Evolutionary conservation across 441 rosid genomes (phyloP).

Genomic region (Arabidopsis hybrid): DNA sequence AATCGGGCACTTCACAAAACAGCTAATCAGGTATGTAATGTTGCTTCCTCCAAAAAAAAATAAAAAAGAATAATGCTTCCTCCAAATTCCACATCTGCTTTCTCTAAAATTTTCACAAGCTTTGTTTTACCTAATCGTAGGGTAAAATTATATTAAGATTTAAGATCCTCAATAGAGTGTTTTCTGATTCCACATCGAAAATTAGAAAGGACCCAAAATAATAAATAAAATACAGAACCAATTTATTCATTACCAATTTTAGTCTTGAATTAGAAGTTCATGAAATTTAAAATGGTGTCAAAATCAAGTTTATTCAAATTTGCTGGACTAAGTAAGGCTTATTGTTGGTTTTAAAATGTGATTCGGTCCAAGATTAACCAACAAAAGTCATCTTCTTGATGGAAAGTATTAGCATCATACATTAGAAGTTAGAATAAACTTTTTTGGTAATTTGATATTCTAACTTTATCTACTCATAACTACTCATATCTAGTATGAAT

Average conservation of each 20-base stretch:
- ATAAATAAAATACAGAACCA: no score
- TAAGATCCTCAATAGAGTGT: no score
- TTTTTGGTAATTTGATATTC: background rate
- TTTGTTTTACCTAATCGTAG: no score
- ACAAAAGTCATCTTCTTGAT: background rate
- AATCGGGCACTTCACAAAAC: constrained; percentile 85
- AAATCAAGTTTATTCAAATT: no score
- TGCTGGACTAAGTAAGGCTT: no score
- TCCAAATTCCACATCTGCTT: background rate
- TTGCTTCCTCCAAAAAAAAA: background rate
- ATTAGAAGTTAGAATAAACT: background rate
- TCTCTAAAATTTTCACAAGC: background rate
- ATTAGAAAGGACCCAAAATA: no score
- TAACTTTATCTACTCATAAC: background rate
- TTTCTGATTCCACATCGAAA: no score
- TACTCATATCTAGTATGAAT: no score
- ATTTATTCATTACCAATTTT: no score
- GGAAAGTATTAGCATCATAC: background rate
- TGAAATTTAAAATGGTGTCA: background rate
- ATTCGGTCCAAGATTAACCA: background rate
- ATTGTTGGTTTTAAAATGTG: background rate
- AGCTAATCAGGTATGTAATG: constrained; percentile 62
- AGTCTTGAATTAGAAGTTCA: no score
- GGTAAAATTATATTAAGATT: background rate
- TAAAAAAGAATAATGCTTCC: background rate